phyloP scores from a whole-genome alignment of 495 filamentous ascomycete genomes.

The Penicillium salamii region DNA sequence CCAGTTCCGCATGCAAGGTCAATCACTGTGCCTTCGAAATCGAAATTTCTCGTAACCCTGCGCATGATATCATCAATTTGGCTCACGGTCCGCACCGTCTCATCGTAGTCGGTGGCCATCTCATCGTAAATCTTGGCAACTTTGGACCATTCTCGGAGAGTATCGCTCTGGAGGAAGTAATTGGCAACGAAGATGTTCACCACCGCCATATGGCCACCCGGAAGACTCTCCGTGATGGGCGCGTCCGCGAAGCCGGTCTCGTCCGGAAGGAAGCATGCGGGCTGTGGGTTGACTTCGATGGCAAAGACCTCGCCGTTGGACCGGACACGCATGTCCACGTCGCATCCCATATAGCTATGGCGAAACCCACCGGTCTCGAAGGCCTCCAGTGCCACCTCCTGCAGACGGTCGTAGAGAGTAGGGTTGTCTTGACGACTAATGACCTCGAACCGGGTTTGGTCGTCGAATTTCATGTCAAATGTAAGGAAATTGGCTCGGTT shows the following conservation, averaged over 20 bases:
- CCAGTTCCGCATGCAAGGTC: conserved; percentile 15
- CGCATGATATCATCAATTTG: too few species aligned
- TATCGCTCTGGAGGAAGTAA: conserved; percentile 7
- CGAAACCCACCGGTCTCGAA: conserved; percentile 8
- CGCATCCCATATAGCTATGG: conserved; percentile 14
- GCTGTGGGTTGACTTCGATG: conserved; percentile 12
- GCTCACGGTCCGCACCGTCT: too few species aligned
- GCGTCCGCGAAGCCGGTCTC: conserved; percentile 9
- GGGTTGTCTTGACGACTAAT: conserved; percentile 4
- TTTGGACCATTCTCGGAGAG: neutral
- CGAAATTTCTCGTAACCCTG: neutral
- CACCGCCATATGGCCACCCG: conserved; percentile 8
- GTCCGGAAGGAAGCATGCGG: conserved; percentile 9
- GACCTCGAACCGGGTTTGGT: conserved; percentile 6
- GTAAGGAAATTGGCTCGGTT: conserved; percentile 2
- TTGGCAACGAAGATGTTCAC: conserved; percentile 16
- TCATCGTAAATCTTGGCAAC: conserved; percentile 1
- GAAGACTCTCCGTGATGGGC: conserved; percentile 6
- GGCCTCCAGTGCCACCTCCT: conserved; percentile 11
- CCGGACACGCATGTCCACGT: conserved; percentile 15
- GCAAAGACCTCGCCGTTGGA: conserved; percentile 6
- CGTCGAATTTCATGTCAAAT: conserved; percentile 11
- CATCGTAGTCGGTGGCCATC: neutral
- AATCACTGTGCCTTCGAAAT: conserved; percentile 1
- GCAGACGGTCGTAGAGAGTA: conserved; percentile 4